These are phyloP conservation scores for Phellopilus nigrolimitatus DNA, from an alignment of 1,284 basidiomycete genomes.

Conservation along the genomic window DNA sequence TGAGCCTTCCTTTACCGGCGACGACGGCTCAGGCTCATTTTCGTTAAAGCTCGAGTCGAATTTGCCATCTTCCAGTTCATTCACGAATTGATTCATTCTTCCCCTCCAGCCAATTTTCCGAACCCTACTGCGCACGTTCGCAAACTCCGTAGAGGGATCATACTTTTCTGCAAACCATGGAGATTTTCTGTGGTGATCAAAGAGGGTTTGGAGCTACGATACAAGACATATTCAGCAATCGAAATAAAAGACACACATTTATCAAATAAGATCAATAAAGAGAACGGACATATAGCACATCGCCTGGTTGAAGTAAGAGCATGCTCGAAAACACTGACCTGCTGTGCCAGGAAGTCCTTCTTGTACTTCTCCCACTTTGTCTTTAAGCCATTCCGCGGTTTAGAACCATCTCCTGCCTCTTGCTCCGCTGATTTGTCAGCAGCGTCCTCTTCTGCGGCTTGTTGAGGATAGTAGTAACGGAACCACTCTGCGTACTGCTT, in stretches of 20 bases:
- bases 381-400: conserved; percentile 76
- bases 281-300: conserved; percentile 21
- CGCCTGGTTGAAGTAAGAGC: conserved; percentile 13
- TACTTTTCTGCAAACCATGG: conserved; percentile 96
- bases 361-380: conserved; percentile 87
- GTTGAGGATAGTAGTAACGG: conserved; percentile 70
- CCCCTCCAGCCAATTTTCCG: conserved; percentile 80
- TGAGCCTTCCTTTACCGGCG: conserved; percentile 30
- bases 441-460: conserved; percentile 72
- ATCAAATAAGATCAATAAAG: conserved; percentile 19
- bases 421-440: conserved; percentile 77
- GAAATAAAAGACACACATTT: conserved; percentile 28
- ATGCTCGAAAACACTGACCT: conserved; percentile 52
- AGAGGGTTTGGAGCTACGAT: conserved; percentile 86
- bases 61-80: conserved; percentile 77
- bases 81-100: conserved; percentile 64
- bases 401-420: conserved; percentile 71
- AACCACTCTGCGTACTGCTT: conserved; percentile 92
- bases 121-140: conserved; percentile 66
- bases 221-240: conserved; percentile 37
- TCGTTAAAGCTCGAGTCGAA: conserved; percentile 72
- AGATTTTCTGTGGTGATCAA: conserved; percentile 85
- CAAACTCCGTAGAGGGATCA: conserved; percentile 66
- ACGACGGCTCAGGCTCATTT: conserved; percentile 42
- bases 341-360: conserved; percentile 78